Evolutionary conservation across 257 asterid species (phyloP).

Genomic region (Solanum sitiens): DNA sequence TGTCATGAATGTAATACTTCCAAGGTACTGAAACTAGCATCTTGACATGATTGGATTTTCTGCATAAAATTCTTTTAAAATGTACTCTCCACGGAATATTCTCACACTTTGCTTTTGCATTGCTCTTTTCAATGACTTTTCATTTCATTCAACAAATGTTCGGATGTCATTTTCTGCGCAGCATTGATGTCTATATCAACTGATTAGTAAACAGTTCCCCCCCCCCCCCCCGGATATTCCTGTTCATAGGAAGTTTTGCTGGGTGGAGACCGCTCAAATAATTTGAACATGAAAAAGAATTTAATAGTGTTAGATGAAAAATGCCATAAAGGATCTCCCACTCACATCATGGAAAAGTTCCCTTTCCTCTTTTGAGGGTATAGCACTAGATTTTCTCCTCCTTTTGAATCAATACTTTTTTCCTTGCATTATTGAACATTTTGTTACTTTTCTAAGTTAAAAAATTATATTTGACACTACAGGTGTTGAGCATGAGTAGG

Average conservation of each 20-base stretch:
- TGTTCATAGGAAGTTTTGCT: neutral
- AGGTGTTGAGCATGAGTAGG: constrained; percentile 99
- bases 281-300: neutral
- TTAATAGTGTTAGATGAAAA: neutral
- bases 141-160: neutral
- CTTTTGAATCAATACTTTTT: constrained; percentile 1
- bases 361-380: neutral
- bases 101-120: neutral
- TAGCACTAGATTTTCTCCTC: neutral
- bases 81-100: neutral
- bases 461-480: constrained; percentile 6
- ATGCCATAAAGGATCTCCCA: neutral
- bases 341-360: neutral
- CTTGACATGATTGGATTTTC: neutral
- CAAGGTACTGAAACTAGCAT: neutral
- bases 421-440: neutral
- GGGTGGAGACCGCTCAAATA: neutral
- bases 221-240: neutral
- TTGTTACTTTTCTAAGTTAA: neutral
- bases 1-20: neutral
- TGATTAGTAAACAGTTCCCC: neutral
- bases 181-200: neutral
- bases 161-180: neutral
- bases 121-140: neutral
- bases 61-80: neutral